These are phyloP conservation scores for Pichia pseudocactophila DNA, from an alignment of 805 yeast species.

Conservation along the genomic window DNA sequence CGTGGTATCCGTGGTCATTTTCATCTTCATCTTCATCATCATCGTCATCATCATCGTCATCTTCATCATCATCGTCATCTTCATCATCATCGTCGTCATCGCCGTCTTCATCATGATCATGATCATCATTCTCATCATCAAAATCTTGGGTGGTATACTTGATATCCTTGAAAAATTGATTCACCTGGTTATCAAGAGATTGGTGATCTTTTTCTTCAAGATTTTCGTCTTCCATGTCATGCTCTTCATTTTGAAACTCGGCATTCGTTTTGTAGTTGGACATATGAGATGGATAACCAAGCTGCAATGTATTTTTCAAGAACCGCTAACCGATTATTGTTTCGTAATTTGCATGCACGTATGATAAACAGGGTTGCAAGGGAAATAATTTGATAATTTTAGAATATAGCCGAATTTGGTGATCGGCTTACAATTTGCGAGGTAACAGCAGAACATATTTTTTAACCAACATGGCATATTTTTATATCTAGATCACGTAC, in stretches of 20 bases:
- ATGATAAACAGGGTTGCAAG: too few species aligned
- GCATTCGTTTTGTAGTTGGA: not conserved
- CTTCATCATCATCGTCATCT: not conserved
- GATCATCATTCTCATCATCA: conserved; percentile 1
- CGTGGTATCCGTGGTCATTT: not conserved
- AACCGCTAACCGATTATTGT: too few species aligned
- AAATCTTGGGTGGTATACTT: not conserved
- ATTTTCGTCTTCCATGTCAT: not conserved
- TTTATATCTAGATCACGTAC: too few species aligned
- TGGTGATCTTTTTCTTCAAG: conserved; percentile 18
- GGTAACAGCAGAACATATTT: too few species aligned
- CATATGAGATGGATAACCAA: too few species aligned
- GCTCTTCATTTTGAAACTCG: not conserved
- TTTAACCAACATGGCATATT: too few species aligned
- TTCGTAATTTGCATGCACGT: too few species aligned
- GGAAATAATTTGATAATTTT: too few species aligned
- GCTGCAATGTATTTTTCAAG: too few species aligned
- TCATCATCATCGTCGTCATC: not conserved
- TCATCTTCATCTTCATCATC: not conserved
- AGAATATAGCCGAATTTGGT: not conserved
- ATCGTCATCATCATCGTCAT: not conserved
- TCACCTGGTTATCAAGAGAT: conserved; percentile 19
- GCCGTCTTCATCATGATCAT: not conserved
- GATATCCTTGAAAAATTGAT: conserved; percentile 18
- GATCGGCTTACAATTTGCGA: too few species aligned